Evolutionary conservation across 2,329 filamentous ascomycete genomes (phyloP), one percentile per base, ranked within the genome.

Genomic region (Cyclaneusma minus): DNA sequence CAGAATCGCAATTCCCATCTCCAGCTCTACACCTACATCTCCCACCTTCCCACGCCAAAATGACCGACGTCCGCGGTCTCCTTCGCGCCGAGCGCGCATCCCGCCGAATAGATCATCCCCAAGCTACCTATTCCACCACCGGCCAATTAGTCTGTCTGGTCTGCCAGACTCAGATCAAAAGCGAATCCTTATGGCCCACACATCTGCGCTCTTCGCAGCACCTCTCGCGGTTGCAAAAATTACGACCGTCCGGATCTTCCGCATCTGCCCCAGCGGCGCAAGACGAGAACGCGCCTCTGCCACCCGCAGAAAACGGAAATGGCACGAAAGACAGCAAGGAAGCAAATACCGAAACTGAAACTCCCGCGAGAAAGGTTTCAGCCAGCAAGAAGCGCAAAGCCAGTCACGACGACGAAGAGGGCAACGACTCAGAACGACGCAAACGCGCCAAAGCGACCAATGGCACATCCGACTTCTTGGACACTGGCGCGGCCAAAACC

Each of bases 51-150:
- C 38, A 22, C 18, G n/a, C n/a, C n/a, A n/a, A n/a, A n/a, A 87
- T 89, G 79, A 63, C 80, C 38, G 81, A 91, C 50, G 75, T 82
- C 14, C 76, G 83, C 41, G 68, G 79, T 18, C 67, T 92, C 25
- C 64, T 91, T 31, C 78, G 80, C 40, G 76, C 74, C 43, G 78
- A 87, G 51, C 72, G 81, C 37, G 70, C 72, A 29, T 67, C 76
- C 34, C 72, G 82, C 30, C 69, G 77, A 36, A 72, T 85, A 41
- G 64, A 72, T 27, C 74, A 82, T 40, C 68, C 75, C 4, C 60
- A 75, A 40, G 73, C 75, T 21, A 56, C 62, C 28, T 82, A 83
- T 53, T 70, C 73, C 4, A 63, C 70, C 35, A 59, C 68, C 9
- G 76, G 76, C 33, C 73, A 69, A 41, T 64, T 83, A 1, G 53